Evolutionary conservation across 2,329 filamentous ascomycete genomes (phyloP), one percentile per base, ranked within the genome.

Genomic region (Curvularia eragrostidis): DNA sequence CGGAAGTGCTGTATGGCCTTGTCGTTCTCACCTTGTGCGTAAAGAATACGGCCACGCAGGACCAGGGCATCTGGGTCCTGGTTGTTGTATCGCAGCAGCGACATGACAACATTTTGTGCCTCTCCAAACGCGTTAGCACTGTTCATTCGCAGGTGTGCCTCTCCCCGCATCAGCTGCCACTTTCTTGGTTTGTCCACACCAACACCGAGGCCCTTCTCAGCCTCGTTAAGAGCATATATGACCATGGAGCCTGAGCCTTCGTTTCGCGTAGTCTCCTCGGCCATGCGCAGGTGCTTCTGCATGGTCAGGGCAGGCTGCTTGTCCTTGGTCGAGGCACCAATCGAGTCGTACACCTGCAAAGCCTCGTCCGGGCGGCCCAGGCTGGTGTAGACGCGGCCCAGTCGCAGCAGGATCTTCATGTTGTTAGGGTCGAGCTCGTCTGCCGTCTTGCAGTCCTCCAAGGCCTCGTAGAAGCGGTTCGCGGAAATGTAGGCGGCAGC

Each of bases 51-150:
- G 23, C 94, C 95, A 47, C 94, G 87, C 50, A 99, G 85, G 5
- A 97, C 91, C 63, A 99, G 82, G 1, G 94, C 95, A 79, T 99
- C 95, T 1, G 95, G 93, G 72, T 99, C 95, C 74, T 94, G 90
- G 75, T 84, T 92, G 81, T 98, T 98, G 73, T 85, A 84, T 52
- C 95, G 87, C 61, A 99, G 83, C 67, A 99, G 79, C 2, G 86
- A 86, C 87, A 97, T 97, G 69, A 93, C 93, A 53, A 98, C 87
- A 74, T 93, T 96, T 78, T 96, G 92, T 5, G 93, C 94, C 76
- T 97, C 93, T 32, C 93, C 93, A 7, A 97, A 82, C 10, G 92
- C 89, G 78, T 97, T 97, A 57, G 88, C 85, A 61, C 91, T 93
- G 58, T 91, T 92, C 89, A 98, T 96, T 80, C 93, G 94, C 60